Evolutionary conservation across 257 asterid species (phyloP).

Genomic region (Apocynum venetum): DNA sequence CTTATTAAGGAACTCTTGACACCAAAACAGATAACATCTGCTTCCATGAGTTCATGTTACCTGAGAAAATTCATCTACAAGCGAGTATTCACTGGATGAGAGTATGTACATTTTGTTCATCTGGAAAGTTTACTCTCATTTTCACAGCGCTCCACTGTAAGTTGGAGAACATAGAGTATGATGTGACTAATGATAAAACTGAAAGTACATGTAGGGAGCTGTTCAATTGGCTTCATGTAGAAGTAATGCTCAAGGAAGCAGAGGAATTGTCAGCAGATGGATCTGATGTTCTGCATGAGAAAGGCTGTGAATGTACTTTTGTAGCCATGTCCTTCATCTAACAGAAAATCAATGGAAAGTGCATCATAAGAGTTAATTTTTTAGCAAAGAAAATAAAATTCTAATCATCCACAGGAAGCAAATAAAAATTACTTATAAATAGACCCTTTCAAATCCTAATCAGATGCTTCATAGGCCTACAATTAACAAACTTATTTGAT

Average conservation of each 20-base stretch:
- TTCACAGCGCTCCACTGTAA: neutral
- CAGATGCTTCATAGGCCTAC: neutral
- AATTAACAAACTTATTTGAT: neutral
- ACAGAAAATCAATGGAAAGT: constrained; percentile 15
- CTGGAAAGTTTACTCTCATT: neutral
- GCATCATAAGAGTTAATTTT: constrained; percentile 2
- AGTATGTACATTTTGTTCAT: neutral
- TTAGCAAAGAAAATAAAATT: neutral
- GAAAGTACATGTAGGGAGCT: neutral
- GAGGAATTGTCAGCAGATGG: constrained; percentile 35
- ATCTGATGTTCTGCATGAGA: constrained; percentile 40
- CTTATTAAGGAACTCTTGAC: neutral
- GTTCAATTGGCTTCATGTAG: constrained; percentile 30
- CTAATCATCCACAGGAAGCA: neutral
- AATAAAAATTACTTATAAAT: neutral
- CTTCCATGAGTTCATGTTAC: neutral
- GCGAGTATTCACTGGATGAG: neutral
- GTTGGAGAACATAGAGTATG: neutral
- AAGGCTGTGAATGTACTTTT: constrained; percentile 35
- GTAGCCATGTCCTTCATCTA: constrained; percentile 56
- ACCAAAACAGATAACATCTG: neutral
- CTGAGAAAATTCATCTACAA: neutral
- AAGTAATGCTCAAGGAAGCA: constrained; percentile 35
- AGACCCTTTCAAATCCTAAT: neutral
- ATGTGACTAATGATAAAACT: neutral